Percentiles rank a stretch among this genome's conserved stretches.
phyloP scores from a whole-genome alignment of 1,284 basidiomycete genomes.

The Tremellales sp. region DNA sequence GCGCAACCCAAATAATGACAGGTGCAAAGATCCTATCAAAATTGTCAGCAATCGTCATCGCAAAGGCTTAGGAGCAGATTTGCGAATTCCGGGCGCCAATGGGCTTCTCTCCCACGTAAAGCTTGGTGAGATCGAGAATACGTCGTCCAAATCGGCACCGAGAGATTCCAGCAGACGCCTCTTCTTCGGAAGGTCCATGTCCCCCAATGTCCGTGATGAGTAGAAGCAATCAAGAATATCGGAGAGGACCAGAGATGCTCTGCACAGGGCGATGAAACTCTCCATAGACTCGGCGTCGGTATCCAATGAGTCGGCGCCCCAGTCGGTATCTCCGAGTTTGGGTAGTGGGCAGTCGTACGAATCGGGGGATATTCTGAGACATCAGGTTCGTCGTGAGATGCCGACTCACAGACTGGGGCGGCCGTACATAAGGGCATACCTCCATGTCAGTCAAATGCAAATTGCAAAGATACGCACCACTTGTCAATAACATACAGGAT shows the following conservation, averaged over 20 bases:
- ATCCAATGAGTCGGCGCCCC: constrained; percentile 8
- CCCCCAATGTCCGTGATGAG: constrained; percentile 5
- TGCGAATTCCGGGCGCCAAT: constrained; percentile 7
- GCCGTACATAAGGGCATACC: constrained; percentile 6
- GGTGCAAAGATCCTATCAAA: too few relatives aligned
- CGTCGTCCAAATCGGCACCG: constrained; percentile 4
- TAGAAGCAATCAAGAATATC: constrained; percentile 8
- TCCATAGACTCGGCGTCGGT: constrained; percentile 5
- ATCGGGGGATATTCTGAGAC: constrained; percentile 2
- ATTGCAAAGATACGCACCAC: constrained; percentile 1
- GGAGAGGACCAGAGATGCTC: constrained; percentile 4
- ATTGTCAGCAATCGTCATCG: too few relatives aligned
- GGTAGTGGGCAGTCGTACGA: constrained; percentile 7
- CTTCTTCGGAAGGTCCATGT: not conserved
- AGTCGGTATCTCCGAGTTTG: constrained; percentile 8
- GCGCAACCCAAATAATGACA: too few relatives aligned
- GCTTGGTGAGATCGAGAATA: constrained; percentile 3
- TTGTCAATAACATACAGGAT: constrained; percentile 7
- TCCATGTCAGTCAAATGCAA: not conserved
- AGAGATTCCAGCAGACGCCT: constrained; percentile 3
- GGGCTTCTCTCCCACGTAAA: not conserved
- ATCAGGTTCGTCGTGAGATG: not conserved
- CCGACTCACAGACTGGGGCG: constrained; percentile 6
- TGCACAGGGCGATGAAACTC: constrained; percentile 8
- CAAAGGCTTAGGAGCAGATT: not conserved